phyloP scores from a whole-genome alignment of 2,329 filamentous ascomycete species.

The Fusarium dimerum region DNA sequence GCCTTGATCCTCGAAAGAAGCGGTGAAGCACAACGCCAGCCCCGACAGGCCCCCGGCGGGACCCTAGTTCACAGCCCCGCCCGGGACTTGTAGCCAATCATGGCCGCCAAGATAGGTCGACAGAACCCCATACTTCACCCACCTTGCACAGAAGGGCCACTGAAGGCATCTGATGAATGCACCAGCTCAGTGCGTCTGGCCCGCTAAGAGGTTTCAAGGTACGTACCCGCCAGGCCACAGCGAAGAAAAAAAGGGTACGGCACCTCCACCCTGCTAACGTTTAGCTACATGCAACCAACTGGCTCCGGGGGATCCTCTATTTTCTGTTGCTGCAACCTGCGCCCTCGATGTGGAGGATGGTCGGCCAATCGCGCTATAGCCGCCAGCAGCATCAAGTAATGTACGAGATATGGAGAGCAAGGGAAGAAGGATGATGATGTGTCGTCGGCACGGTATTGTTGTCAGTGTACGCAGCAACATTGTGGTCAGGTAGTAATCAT shows the following conservation, averaged over 20 bases:
- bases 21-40: conserved; percentile 35
- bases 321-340: conserved; percentile 23
- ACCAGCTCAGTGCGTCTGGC: conserved; percentile 21
- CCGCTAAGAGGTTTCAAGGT: conserved; percentile 6
- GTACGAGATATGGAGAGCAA: not conserved
- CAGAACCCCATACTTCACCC: conserved; percentile 20
- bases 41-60: not conserved
- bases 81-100: conserved; percentile 38
- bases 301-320: conserved; percentile 13
- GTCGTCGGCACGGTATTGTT: not conserved
- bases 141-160: conserved; percentile 24
- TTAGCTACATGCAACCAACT: not conserved
- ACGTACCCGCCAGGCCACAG: not conserved
- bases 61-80: conserved; percentile 29
- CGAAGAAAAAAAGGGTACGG: not conserved
- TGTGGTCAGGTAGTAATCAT: not conserved
- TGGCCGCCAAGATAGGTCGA: conserved; percentile 31
- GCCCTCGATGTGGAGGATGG: conserved; percentile 16
- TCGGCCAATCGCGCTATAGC: conserved; percentile 22
- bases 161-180: conserved; percentile 17
- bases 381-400: conserved; percentile 1
- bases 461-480: not conserved
- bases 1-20: conserved; percentile 30
- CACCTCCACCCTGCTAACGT: not conserved
- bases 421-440: not conserved